Conservation (phyloP, 2,329 filamentous ascomycete genomes). For the Fusarium anthophilum region DNA sequence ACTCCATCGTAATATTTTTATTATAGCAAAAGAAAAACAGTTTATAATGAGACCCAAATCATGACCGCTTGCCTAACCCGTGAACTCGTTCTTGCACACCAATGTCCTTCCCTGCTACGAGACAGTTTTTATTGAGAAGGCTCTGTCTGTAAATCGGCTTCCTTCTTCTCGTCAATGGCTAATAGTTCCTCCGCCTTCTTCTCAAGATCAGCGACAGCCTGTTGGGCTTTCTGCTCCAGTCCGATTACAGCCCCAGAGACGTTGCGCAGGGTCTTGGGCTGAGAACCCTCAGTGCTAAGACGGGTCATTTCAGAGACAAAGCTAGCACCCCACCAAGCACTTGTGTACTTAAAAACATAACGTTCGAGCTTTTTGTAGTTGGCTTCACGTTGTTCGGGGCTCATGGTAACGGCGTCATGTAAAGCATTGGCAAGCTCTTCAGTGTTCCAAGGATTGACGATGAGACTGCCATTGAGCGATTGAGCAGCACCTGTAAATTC, state of each 20-base stretch:
- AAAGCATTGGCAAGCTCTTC: slow-evolving; percentile 94
- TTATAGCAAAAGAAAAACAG: slow-evolving; percentile 20
- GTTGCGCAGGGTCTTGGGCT: slow-evolving; percentile 54
- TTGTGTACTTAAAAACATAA: slow-evolving; percentile 98
- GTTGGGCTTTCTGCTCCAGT: slow-evolving; percentile 43
- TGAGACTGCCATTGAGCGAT: slow-evolving; percentile 89
- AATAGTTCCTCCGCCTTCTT: slow-evolving; percentile 35
- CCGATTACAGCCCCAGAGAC: slow-evolving; percentile 52
- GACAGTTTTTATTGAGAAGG: slow-evolving; percentile 24
- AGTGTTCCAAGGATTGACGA: slow-evolving; percentile 99
- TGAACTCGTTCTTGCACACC: slow-evolving; percentile 37
- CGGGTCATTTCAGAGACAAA: slow-evolving; percentile 86
- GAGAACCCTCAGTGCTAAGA: slow-evolving; percentile 52
- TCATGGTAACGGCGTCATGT: slow-evolving; percentile 97
- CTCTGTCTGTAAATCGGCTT: slow-evolving; percentile 13
- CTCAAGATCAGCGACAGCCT: slow-evolving; percentile 28
- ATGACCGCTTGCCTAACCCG: slow-evolving; percentile 38
- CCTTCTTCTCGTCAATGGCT: slow-evolving; percentile 26
- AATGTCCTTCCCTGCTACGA: slow-evolving; percentile 16
- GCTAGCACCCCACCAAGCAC: slow-evolving; percentile 94
- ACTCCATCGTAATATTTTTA: slow-evolving; percentile 1
- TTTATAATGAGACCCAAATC: slow-evolving; percentile 26
- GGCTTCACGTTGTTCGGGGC: slow-evolving; percentile 81
- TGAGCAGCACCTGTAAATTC: slow-evolving; percentile 97
- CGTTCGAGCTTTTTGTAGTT: slow-evolving; percentile 94